phyloP scores from a whole-genome alignment of 208 protist species.

The Acanthamoeba triangularis region DNA sequence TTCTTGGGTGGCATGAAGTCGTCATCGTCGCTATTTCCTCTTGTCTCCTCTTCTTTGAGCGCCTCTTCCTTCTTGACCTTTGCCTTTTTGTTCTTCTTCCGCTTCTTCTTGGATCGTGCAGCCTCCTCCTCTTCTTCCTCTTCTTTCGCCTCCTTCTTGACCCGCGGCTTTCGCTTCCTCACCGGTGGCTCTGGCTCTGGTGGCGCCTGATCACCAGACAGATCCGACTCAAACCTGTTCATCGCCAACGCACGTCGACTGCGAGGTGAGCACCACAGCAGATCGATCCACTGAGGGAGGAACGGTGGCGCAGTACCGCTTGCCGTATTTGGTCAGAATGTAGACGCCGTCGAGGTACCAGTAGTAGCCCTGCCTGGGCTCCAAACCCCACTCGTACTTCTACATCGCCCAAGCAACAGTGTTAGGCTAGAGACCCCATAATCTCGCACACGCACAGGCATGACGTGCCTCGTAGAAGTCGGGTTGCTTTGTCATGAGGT shows the following conservation, averaged over 20 bases:
- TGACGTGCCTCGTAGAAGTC: slow-evolving; percentile 38
- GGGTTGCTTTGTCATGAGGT: slow-evolving; percentile 47
- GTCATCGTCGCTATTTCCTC: not conserved
- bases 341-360: slow-evolving; percentile 43
- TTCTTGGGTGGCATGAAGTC: slow-evolving; percentile 1
- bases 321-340: slow-evolving; percentile 63
- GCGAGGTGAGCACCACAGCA: not conserved
- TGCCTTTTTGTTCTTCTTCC: not conserved
- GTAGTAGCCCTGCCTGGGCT: slow-evolving; percentile 49
- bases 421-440: too few species aligned
- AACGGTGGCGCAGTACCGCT: not conserved
- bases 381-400: slow-evolving; percentile 28
- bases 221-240: not conserved
- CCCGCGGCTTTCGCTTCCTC: not conserved
- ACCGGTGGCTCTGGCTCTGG: not conserved
- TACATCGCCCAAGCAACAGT: not conserved
- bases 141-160: not conserved
- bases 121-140: not conserved
- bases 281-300: not conserved
- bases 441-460: not conserved
- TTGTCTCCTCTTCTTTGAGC: not conserved
- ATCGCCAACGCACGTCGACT: not conserved
- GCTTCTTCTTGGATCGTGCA: not conserved
- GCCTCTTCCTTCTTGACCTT: not conserved
- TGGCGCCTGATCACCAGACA: slow-evolving; percentile 22